phyloP scores from a whole-genome alignment of 768 basidiomycete genomes.

The Podaxis mareebaensis region DNA sequence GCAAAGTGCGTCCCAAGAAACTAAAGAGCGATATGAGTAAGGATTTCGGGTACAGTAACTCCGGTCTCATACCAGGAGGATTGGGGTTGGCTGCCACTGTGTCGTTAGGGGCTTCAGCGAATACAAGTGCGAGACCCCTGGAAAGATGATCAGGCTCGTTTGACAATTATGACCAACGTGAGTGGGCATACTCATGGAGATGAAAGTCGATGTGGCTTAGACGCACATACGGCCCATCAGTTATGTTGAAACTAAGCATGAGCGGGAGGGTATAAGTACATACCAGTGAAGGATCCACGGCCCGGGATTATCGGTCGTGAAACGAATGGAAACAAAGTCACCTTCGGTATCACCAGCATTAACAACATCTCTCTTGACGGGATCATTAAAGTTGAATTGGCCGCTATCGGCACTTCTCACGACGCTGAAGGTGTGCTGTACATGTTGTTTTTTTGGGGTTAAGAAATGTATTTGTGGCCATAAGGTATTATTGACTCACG shows the following conservation, averaged over 20 bases:
- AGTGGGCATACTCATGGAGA: slow-evolving; percentile 27
- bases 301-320: slow-evolving; percentile 66
- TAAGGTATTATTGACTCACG: slow-evolving; percentile 29
- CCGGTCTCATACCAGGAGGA: background rate
- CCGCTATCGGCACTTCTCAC: slow-evolving; percentile 39
- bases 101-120: slow-evolving; percentile 18
- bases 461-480: background rate
- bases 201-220: slow-evolving; percentile 39
- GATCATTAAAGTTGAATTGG: slow-evolving; percentile 44
- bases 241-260: background rate
- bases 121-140: slow-evolving; percentile 20
- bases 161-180: background rate
- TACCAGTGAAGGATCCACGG: slow-evolving; percentile 54
- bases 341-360: slow-evolving; percentile 35
- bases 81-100: slow-evolving; percentile 1
- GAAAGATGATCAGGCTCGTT: background rate
- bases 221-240: background rate
- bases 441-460: background rate
- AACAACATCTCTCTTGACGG: slow-evolving; percentile 54
- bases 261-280: background rate
- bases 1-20: too few relatives aligned
- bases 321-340: slow-evolving; percentile 56
- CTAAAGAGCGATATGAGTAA: too few relatives aligned
- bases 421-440: slow-evolving; percentile 39
- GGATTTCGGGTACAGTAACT: background rate